These are phyloP conservation scores for Lipomyces lipofer DNA, from an alignment of 805 yeast species.

Conservation along the genomic window DNA sequence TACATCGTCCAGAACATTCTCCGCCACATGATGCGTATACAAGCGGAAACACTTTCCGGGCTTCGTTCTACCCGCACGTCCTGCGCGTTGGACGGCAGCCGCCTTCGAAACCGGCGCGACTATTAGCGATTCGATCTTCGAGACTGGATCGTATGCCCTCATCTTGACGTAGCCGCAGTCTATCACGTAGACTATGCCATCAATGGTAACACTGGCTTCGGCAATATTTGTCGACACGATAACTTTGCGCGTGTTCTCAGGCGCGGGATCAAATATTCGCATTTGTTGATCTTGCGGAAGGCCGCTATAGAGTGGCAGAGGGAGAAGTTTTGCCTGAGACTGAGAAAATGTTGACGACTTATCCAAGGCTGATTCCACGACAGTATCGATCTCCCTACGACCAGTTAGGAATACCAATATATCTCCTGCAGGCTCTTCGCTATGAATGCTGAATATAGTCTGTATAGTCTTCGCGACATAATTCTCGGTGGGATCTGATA, in stretches of 20 bases:
- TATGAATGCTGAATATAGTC: constrained; percentile 65
- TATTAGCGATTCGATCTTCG: constrained; percentile 72
- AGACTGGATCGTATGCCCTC: constrained; percentile 69
- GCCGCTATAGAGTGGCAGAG: constrained; percentile 74
- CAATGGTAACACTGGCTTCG: constrained; percentile 83
- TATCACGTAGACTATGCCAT: constrained; percentile 73
- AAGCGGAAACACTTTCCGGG: constrained; percentile 71
- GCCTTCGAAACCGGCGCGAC: constrained; percentile 74
- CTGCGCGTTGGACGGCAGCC: constrained; percentile 77
- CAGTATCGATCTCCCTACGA: constrained; percentile 78
- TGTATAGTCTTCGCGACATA: constrained; percentile 75
- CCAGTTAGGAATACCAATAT: constrained; percentile 87
- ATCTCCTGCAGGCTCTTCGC: constrained; percentile 56
- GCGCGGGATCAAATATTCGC: constrained; percentile 56
- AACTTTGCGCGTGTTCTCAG: constrained; percentile 57
- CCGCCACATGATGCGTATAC: constrained; percentile 57
- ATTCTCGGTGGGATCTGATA: constrained; percentile 59
- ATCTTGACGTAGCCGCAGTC: constrained; percentile 78
- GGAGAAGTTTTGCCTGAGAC: constrained; percentile 53
- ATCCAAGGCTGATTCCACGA: constrained; percentile 50
- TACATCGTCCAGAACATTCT: constrained; percentile 49
- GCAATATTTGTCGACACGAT: constrained; percentile 86
- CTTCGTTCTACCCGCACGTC: constrained; percentile 80
- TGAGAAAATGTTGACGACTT: constrained; percentile 53
- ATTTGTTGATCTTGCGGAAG: constrained; percentile 70